Evolutionary conservation across 2,329 filamentous ascomycete genomes (phyloP), one percentile per base, ranked within the genome.

Genomic region (Cladosporium sp.): DNA sequence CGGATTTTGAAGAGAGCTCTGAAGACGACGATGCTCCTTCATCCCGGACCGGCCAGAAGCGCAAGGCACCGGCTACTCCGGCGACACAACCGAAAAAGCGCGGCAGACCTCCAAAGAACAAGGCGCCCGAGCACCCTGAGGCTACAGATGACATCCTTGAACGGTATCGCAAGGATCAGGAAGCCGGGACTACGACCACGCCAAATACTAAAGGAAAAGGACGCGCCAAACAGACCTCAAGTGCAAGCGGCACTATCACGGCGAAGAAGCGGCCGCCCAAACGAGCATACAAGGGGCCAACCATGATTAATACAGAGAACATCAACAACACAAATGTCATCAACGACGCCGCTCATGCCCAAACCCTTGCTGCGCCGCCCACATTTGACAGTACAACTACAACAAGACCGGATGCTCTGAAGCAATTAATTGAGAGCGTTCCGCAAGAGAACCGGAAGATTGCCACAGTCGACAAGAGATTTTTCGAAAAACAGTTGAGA

Each of bases 381-480:
- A 57, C 49, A 0, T 62, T 61, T 54, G 38, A 46, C 11, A 35
- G 16, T 14, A 22, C 11, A 4, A 19, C 22, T 9, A 52, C 49
- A 9, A 58, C 46, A 14, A 45, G 54, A 19, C 11, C 66, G 61
- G 56, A 68, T 18, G 72, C 72, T 0, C 49, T 76, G 18, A 71
- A 68, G 53, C 59, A 69, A 31, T 59, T 76, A 7, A 66, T 76
- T 34, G 66, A 69, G 0, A 70, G 66, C 18, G 59, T 75, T 0
- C 70, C 72, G 0, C 8, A 64, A 9, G 69, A 70, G n/a, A 62
- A 67, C 9, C 59, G 62, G 33, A 67, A 65, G 33, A 59, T 61
- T 9, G 66, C 65, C 0, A 58, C 56, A 3, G 46, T 53, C 9
- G 73, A 78, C 44, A 73, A 67, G 55, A 61, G 54, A 1, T 60